Evolutionary conservation across 495 filamentous ascomycete species (phyloP).

Genomic region (Xylaria palmicola): DNA sequence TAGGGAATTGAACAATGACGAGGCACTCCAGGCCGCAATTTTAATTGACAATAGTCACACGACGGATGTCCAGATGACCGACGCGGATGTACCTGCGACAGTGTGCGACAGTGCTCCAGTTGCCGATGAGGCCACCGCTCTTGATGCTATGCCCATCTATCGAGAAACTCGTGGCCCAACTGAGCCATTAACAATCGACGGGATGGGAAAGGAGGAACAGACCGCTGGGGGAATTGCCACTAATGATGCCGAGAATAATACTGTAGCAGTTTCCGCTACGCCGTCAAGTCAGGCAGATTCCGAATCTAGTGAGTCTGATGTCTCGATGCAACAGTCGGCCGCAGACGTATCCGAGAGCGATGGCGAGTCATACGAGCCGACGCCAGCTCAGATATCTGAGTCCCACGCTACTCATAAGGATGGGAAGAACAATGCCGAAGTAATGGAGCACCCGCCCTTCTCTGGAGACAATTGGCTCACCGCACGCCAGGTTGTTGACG

Average conservation of each 20-base stretch:
- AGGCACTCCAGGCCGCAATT: constrained; percentile 7
- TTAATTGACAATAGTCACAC: neutral
- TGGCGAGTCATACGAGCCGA: constrained; percentile 17
- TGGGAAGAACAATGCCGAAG: neutral
- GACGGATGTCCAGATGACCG: neutral
- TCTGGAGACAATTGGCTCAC: constrained; percentile 1
- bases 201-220: neutral
- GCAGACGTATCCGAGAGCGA: constrained; percentile 12
- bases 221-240: neutral
- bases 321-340: constrained; percentile 4
- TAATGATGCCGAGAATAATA: neutral
- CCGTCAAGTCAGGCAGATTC: constrained; percentile 3
- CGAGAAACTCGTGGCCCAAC: neutral
- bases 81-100: neutral
- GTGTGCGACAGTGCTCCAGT: neutral
- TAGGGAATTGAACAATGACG: constrained; percentile 3
- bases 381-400: constrained; percentile 10
- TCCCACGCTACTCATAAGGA: neutral
- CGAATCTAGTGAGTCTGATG: neutral
- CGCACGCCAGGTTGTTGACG: constrained; percentile 5
- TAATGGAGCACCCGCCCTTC: neutral
- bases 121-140: neutral
- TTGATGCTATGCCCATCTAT: neutral
- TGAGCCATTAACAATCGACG: neutral
- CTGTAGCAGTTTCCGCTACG: neutral